Base-by-base conservation (phyloP, 2,329 filamentous ascomycete species). In the Colletotrichum sp. region DNA sequence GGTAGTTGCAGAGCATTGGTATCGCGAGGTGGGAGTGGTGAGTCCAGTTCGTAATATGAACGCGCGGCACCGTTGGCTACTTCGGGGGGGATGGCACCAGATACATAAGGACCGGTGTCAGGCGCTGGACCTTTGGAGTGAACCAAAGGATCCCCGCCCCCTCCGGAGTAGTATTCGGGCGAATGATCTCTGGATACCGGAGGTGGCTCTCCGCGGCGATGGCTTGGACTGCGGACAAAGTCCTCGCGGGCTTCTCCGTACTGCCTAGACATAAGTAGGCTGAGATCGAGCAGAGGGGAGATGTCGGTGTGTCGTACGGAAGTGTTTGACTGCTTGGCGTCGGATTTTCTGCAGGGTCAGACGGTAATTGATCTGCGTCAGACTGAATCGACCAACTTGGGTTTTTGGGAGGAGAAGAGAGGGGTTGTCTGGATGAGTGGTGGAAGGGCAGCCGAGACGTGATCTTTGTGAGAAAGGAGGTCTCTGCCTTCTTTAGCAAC, bases 161-260 rank as follows among this genome's bases (percentile, higher is more conserved):
- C 81, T 60, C 82, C 82, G 7, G 83, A 82, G 78, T 80, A 78
- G 72, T 82, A 82, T 30, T 83, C 82, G 15, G 84, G 83, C 12
- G 83, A 84, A 36, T 78, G 71, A 57, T 80, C 76, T 59, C 78
- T 68, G 24, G 67, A 30, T 28, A 64, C 70, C 13, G 72, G 73
- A 32, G 71, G 71, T 21, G 66, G 66, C 59, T 82, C 78, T 69
- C 82, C 80, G 64, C 80, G 80, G 36, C 78, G 80, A 64, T 57
- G 78, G 26, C 66, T 68, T 64, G 79, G 81, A 32, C 78, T 77
- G 34, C 78, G 78, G 67, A 71, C 73, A 67, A 81, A 79, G 57
- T 80, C 78, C 68, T 84, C 81, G 55, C 81, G 80, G 69, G 78
- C 77, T 69, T 84, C 81, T 72, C 82, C 81, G 78, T 84, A 82